Evolutionary conservation across 768 basidiomycete genomes (phyloP).

Genomic region (Cystofilobasidium macerans): DNA sequence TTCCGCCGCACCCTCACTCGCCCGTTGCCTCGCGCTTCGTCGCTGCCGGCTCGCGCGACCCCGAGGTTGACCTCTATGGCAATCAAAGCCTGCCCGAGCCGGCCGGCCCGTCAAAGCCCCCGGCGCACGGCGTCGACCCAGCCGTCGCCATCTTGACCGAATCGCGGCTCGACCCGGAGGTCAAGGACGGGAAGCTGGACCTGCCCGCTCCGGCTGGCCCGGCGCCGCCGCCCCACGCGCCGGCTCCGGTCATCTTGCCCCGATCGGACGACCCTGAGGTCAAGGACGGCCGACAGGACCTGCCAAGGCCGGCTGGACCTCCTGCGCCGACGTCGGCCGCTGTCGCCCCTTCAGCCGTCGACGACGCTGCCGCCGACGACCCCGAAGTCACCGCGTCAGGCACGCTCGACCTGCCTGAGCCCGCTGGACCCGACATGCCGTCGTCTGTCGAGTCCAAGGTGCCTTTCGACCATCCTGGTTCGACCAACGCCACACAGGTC

Average conservation of each 20-base stretch:
- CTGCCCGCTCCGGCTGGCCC: neutral
- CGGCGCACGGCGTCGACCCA: neutral
- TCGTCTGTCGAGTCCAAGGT: neutral
- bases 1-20: neutral
- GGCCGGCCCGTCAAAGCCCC: neutral
- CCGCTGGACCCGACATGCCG: neutral
- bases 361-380: neutral
- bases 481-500: conserved; percentile 2
- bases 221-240: neutral
- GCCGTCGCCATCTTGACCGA: neutral
- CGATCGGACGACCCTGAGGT: neutral
- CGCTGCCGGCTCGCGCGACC: no score
- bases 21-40: no score
- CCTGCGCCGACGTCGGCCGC: neutral
- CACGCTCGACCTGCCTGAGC: neutral
- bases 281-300: neutral
- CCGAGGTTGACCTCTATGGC: neutral
- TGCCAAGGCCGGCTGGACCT: neutral
- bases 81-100: neutral
- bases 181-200: neutral
- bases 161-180: neutral
- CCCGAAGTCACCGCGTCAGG: neutral
- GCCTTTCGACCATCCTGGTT: neutral
- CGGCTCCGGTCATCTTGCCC: neutral
- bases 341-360: neutral